Evolutionary conservation across 768 basidiomycete species (phyloP).

Genomic region (Termitomyces sp.): DNA sequence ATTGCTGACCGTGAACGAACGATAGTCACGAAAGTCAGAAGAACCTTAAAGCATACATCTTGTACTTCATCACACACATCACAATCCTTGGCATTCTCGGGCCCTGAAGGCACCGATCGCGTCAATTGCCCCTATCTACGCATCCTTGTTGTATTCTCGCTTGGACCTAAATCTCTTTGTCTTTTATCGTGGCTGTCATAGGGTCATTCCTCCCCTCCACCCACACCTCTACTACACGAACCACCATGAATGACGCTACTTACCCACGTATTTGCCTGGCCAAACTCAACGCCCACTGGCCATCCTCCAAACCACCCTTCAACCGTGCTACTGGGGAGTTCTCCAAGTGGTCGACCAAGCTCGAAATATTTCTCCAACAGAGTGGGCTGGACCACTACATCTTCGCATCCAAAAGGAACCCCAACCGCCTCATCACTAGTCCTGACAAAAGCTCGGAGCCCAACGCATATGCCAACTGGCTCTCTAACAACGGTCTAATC

Average conservation of each 20-base stretch:
- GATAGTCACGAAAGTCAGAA: background rate
- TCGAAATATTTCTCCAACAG: too few species aligned
- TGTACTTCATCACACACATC: background rate
- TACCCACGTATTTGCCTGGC: too few species aligned
- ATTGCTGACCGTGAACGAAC: background rate
- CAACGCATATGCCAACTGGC: too few species aligned
- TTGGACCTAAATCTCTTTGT: background rate
- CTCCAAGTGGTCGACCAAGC: too few species aligned
- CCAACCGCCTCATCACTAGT: too few species aligned
- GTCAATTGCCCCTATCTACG: background rate
- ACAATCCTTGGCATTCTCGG: background rate
- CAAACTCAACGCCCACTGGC: too few species aligned
- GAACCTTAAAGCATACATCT: background rate
- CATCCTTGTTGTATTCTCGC: background rate
- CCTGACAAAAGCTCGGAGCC: too few species aligned
- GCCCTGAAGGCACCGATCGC: background rate
- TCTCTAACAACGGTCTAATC: too few species aligned
- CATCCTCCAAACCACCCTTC: too few species aligned
- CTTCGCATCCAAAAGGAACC: too few species aligned
- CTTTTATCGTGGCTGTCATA: background rate
- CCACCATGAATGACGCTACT: background rate
- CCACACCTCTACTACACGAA: background rate
- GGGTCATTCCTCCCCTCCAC: background rate
- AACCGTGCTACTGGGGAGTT: too few species aligned
- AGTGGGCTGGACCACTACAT: too few species aligned